These are phyloP conservation scores for Fusarium armeniacum DNA, from an alignment of 2,329 filamentous ascomycete species.

Conservation along the genomic window DNA sequence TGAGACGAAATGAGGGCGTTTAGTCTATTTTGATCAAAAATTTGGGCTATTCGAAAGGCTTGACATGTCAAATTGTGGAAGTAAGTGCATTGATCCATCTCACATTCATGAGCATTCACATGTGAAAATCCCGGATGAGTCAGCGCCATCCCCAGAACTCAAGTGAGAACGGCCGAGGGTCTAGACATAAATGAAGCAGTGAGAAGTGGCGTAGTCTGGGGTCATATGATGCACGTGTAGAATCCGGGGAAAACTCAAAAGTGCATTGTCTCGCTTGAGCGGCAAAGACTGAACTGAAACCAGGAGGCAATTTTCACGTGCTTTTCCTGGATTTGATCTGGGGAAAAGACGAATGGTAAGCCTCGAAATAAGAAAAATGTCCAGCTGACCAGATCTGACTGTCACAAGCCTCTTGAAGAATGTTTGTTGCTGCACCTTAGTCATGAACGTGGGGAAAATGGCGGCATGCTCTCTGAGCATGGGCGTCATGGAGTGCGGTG, in stretches of 20 bases:
- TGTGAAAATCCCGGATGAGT: conserved; percentile 35
- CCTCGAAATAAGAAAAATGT: conserved; percentile 9
- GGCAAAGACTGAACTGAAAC: conserved; percentile 15
- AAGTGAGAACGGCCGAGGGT: conserved; percentile 12
- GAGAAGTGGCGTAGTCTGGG: conserved; percentile 37
- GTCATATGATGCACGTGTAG: conserved; percentile 44
- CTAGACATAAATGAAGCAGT: conserved; percentile 10
- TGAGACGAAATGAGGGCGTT: background rate
- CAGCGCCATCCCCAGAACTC: conserved; percentile 19
- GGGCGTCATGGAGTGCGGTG: conserved; percentile 34
- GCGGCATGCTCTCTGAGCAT: conserved; percentile 28
- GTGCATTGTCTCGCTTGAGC: conserved; percentile 10
- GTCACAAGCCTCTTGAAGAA: conserved; percentile 38
- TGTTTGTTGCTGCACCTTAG: conserved; percentile 30
- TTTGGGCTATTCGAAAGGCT: background rate
- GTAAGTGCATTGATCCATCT: background rate
- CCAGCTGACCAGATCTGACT: conserved; percentile 39
- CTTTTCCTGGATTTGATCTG: conserved; percentile 17
- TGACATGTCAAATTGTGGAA: background rate
- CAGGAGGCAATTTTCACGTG: conserved; percentile 39
- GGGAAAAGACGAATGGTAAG: conserved; percentile 19
- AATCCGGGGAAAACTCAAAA: conserved; percentile 44
- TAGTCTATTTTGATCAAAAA: background rate
- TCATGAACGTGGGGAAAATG: conserved; percentile 36
- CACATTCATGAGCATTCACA: conserved; percentile 6